Percentiles rank a stretch among this genome's conserved stretches.
phyloP scores from a whole-genome alignment of 768 basidiomycete species.

The Tulasnella sp. region DNA sequence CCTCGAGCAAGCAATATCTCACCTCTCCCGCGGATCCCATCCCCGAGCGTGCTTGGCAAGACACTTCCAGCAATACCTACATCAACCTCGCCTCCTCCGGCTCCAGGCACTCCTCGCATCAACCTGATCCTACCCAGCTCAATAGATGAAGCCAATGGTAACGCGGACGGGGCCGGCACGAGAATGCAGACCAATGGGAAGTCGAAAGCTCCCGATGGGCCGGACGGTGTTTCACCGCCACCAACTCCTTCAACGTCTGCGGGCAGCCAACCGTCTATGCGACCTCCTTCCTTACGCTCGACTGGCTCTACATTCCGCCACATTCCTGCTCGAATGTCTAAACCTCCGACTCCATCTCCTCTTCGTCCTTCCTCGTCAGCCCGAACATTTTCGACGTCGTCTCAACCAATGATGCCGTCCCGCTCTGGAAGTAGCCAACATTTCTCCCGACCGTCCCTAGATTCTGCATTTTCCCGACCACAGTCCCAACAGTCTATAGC shows the following conservation, averaged over 20 bases:
- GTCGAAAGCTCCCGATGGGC: neutral
- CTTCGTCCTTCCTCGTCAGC: conserved; percentile 7
- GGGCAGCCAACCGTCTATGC: neutral
- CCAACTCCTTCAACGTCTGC: neutral
- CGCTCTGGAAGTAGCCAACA: neutral
- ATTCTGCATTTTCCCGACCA: neutral
- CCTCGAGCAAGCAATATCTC: neutral
- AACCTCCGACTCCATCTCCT: conserved; percentile 14
- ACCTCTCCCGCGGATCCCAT: neutral
- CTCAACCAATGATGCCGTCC: neutral
- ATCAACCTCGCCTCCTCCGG: neutral
- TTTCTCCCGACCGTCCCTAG: neutral
- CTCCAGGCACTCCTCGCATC: neutral
- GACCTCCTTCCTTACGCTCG: neutral
- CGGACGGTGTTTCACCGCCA: neutral
- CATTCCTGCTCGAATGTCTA: conserved; percentile 10
- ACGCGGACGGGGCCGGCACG: neutral
- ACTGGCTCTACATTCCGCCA: conserved; percentile 16
- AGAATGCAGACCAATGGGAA: neutral
- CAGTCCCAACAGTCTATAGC: neutral
- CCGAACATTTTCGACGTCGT: conserved; percentile 1
- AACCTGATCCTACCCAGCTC: neutral
- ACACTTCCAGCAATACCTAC: neutral
- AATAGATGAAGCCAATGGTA: neutral
- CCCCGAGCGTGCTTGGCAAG: neutral